Evolutionary conservation across 148 eudicot species (phyloP).

Genomic region (Chenopodium formosanum): DNA sequence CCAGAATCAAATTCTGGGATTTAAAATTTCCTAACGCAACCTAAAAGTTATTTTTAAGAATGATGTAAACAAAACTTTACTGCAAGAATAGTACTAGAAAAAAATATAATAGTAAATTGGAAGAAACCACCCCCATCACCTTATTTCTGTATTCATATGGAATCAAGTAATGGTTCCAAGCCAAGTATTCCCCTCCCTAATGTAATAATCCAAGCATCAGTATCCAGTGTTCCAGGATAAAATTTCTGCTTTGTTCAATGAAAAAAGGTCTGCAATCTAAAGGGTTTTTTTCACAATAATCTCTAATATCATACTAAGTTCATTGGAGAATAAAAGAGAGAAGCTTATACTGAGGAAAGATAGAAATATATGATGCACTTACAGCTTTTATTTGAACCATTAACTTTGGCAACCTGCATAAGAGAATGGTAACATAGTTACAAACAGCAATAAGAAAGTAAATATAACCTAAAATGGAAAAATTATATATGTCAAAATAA

Average conservation of each 20-base stretch:
- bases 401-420: constrained; percentile 39
- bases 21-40: too few species aligned
- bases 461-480: neutral
- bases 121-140: neutral
- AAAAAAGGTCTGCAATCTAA: constrained; percentile 14
- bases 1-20: too few species aligned
- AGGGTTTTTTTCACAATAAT: neutral
- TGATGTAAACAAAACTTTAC: too few species aligned
- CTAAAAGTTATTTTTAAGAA: too few species aligned
- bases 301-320: neutral
- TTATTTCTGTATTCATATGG: neutral
- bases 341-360: neutral
- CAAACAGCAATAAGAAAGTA: constrained; percentile 8
- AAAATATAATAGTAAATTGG: neutral
- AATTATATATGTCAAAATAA: constrained; percentile 15
- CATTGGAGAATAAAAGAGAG: neutral
- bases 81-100: neutral
- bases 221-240: neutral
- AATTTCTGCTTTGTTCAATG: neutral
- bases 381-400: constrained; percentile 44
- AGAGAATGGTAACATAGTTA: constrained; percentile 10
- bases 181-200: neutral
- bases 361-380: constrained; percentile 32
- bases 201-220: constrained; percentile 1
- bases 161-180: neutral